Base-by-base conservation (phyloP, 495 filamentous ascomycete species). In the Aspergillus hancockii region DNA sequence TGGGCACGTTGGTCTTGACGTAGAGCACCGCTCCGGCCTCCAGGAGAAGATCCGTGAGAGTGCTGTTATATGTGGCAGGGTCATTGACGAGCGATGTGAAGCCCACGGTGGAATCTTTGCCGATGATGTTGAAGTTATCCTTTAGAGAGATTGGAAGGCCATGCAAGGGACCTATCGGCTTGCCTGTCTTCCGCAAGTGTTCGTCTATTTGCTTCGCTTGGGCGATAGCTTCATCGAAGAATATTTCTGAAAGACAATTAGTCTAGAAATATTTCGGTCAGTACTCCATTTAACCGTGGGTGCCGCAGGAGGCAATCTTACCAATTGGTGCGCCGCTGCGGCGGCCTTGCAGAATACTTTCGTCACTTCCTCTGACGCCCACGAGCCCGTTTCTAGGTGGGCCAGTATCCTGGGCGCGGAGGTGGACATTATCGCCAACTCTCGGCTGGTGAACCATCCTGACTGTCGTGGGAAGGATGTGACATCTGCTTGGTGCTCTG, bases 121-220 rank as follows among this genome's bases (percentile, higher is more conserved):
- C 85, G 62, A 84, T 75, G 25, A 91, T 79, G 28, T 76, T 76
- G 54, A 88, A 77, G 55, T 84, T 77, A 66, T 90, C 88, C 68
- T 91, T 91, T 10, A 89, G 77, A 22, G 81, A 85, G 23, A 90
- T 83, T 0, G 88, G 88, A 8, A 91, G 58, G 18, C 88, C 88
- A 58, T 91, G 88, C 0, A 91, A 71, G 4, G 86, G 87, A 0
- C 88, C 88, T 16, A 82, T 60, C 6, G 78, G 71, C 47, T 75
- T 76, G 0, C 75, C 72, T 4, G 73, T 74, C 31, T 64, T 65
- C 7, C 61, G 59, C 6, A 83, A 58, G 52, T 77, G 57, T 8
- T 71, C 69, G 63, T 85, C 82, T 34, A 81, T 54, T 31, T 71
- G 53, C 30, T 65, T 65, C 0, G 81, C 81, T 4, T 61, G 59